Evolutionary conservation across 805 yeast genomes (phyloP), one percentile per base, ranked within the genome.

Genomic region (Vanderwaltozyma verrucispora): DNA sequence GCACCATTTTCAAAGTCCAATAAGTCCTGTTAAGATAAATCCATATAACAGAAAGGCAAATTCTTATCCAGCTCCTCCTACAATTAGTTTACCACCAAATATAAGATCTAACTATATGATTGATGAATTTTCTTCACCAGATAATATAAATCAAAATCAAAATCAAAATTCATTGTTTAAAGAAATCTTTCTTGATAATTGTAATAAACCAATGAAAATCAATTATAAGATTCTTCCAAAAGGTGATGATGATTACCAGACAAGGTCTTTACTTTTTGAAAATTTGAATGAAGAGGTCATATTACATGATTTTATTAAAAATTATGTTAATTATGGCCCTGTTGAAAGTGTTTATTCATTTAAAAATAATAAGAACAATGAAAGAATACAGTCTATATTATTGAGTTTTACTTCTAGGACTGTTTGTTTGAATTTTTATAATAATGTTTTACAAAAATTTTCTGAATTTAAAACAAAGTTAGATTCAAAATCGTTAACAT

Each of bases 271-370:
- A 29, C 43, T 56, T 14, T 48, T 57, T 26, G 50, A 51, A 32
- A 54, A 57, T 30, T 43, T 57, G 14, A 44, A 45, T 37, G 36
- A 42, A 19, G 42, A 50, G 5, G 41, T 53, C 6, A 41, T 42
- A 25, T 24, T 55, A 5, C 50, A 51, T 30, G 38, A 43, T 13
- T 54, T 57, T 38, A 44, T 50, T 13, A 36, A 75, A 30, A 67
- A 72, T 32, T 55, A 61, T 24, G 64, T 78, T 9, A 72, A 71
- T 30, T 66, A 53, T 50, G 84, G 82, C 3, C 81, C 84, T 1
- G 66, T 80, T 26, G 87, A 80, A 53, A 72, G 72, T 47, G 66
- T 75, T 42, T 66, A 68, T 38, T 51, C 72, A 40, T 41, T 51
- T 15, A 27, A 30, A 13, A 16, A 36, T 2, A 70, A 62, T 5